Base-by-base conservation (phyloP, 352 stramenopile genomes). In the Pythium rishiriense region DNA sequence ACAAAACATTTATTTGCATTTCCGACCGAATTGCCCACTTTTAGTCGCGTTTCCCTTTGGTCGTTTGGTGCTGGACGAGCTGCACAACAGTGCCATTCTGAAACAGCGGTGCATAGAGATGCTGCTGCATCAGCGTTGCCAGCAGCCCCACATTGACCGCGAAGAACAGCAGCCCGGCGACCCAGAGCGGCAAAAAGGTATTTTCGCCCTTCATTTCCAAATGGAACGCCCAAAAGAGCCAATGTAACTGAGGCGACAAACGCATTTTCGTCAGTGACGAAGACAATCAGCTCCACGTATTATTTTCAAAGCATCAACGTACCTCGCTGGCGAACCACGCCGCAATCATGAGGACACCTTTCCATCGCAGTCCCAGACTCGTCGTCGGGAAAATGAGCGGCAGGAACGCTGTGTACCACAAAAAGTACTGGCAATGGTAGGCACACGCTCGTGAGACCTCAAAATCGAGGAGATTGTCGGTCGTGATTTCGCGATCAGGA, bases 361-460 rank as follows among this genome's bases (percentile, higher is more conserved):
- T 87, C 84, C 83, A 93, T 21, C 79, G 76, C 14, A 93, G 31
- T 28, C 60, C 62, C 12, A 95, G 61, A 28, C 66, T 87, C 49
- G 83, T 91, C 31, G 79, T 63, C 10, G 88, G 91, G 22, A 96
- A 85, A 43, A 96, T 81, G 21, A 98, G 72, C 26, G 94, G 93
- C 17, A 98, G 66, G 62, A 98, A 88, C 14, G 72, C 81, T 1
- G 98, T 91, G 73, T 99, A 99, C 98, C 98, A 99, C 43, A 98
- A 83, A 72, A 99, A 99, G 69, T 99, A 99, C 88, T 99, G n/a
- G n/a, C n/a, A 35, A 11, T 5, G 31, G 31, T 35, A 39, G 33
- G 33, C 33, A 39, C 10, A 39, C 33, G 33, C 33, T n/a, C n/a
- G n/a, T n/a, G n/a, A n/a, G n/a, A n/a, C n/a, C n/a, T n/a, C n/a